Evolutionary conservation across 148 eudicot species (phyloP).

Genomic region (Hydrangea macrophylla): DNA sequence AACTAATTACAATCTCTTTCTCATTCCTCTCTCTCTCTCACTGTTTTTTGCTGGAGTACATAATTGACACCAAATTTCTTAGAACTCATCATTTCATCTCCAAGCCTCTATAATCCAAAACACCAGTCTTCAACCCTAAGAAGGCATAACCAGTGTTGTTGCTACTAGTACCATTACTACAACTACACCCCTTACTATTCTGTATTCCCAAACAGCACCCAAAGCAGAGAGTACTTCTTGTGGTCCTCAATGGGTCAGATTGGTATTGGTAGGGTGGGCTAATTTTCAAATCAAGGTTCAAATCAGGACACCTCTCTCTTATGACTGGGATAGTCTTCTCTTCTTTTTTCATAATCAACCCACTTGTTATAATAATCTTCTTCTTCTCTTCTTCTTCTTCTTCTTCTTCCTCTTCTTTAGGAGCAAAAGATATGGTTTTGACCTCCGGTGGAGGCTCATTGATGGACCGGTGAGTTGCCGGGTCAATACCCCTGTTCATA

Average conservation of each 20-base stretch:
- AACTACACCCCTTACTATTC: slow-evolving; percentile 55
- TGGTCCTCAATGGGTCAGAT: slow-evolving; percentile 30
- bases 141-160: slow-evolving; percentile 49
- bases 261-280: slow-evolving; percentile 63
- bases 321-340: slow-evolving; percentile 15
- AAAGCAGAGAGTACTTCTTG: slow-evolving; percentile 38
- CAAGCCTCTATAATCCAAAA: slow-evolving; percentile 73
- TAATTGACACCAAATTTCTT: background rate
- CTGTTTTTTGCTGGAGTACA: background rate
- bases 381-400: background rate
- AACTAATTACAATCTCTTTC: slow-evolving; percentile 11
- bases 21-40: background rate
- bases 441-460: slow-evolving; percentile 27
- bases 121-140: slow-evolving; percentile 61
- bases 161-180: slow-evolving; percentile 29
- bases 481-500: slow-evolving; percentile 80
- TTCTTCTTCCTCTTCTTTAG: slow-evolving; percentile 13
- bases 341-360: background rate
- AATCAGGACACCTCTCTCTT: slow-evolving; percentile 54
- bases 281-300: slow-evolving; percentile 81
- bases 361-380: background rate
- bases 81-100: slow-evolving; percentile 53
- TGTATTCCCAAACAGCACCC: slow-evolving; percentile 62
- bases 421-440: slow-evolving; percentile 48
- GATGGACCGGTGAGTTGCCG: slow-evolving; percentile 67